A percentile compares a stretch with the other conserved stretches of the same genome.
Conservation (phyloP, 192 early-diverging fungal species). For the Coemansia sp. region DNA sequence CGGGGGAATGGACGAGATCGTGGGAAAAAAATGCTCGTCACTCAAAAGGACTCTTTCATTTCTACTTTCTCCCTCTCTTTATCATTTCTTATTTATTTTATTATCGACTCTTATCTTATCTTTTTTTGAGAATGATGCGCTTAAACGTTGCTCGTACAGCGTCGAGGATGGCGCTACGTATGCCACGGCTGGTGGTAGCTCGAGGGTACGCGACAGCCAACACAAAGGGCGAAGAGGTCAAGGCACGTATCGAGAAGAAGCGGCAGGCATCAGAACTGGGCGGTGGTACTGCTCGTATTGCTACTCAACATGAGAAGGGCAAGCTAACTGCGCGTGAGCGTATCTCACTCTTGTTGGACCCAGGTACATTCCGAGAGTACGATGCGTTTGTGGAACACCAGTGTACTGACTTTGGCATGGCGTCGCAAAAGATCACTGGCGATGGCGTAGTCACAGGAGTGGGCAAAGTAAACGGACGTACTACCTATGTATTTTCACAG, state of each 20-base stretch:
- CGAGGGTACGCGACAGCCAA: slow-evolving; percentile 34
- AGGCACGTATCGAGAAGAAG: slow-evolving; percentile 62
- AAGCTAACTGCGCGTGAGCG: slow-evolving; percentile 95
- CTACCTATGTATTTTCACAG: slow-evolving; percentile 90
- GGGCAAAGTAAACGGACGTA: slow-evolving; percentile 90
- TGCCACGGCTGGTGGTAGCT: neutral
- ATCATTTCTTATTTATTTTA: neutral
- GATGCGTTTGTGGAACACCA: slow-evolving; percentile 95
- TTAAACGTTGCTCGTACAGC: neutral
- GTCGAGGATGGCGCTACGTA: slow-evolving; percentile 1
- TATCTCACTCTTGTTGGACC: slow-evolving; percentile 81
- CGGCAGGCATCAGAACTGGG: slow-evolving; percentile 73
- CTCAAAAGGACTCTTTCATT: neutral
- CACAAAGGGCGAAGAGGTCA: slow-evolving; percentile 31
- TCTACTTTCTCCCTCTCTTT: neutral
- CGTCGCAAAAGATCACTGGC: slow-evolving; percentile 77
- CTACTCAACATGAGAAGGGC: slow-evolving; percentile 88
- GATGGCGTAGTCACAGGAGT: slow-evolving; percentile 97
- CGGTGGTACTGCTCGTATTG: slow-evolving; percentile 79
- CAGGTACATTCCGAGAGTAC: slow-evolving; percentile 85
- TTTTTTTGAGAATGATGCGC: neutral
- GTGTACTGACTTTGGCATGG: slow-evolving; percentile 91
- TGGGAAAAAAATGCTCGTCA: slow-evolving; percentile 7
- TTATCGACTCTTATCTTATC: neutral
- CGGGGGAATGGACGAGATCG: neutral